Evolutionary conservation across 2,329 filamentous ascomycete genomes (phyloP), one percentile per base, ranked within the genome.

Genomic region (Diaporthe capsici): DNA sequence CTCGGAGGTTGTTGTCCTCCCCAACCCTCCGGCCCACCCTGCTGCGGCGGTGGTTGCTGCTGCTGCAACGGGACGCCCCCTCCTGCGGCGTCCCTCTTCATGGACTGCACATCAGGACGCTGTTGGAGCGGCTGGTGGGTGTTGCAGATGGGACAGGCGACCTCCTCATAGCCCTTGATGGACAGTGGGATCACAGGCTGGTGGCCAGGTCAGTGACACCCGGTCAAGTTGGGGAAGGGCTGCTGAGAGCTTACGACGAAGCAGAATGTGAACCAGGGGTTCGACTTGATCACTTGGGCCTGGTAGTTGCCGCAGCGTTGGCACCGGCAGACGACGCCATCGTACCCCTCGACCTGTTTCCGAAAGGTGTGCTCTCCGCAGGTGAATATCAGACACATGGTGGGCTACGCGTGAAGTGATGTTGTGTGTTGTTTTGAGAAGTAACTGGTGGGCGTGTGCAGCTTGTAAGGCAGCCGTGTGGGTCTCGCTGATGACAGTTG

Each of bases 251-350:
- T 80, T 84, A 92, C 91, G 72, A 95, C 84, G 84, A 94, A 95
- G 87, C 94, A 95, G 81, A 95, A 92, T 7, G 94, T 95, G 81
- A 95, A 95, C 92, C 93, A 95, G 57, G 91, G 91, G 76, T 92
- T 88, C 75, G 88, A 89, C 83, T 92, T 92, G 80, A 91, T 86
- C 75, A 92, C 91, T 77, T 86, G 86, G 20, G 87, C 91, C 3
- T 88, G 86, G 84, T 89, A 91, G 86, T 93, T 93, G 71, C 91
- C 91, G 83, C 91, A 93, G 83, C 93, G 92, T 82, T 91, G 89
- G 80, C 91, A 93, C 80, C 91, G 91, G 81, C 89, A 92, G 71
- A 89, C 83, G 77, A 92, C 82, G 78, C 89, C 88, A 80, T 93
- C 89, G 81, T 92, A 93, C 78, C 91, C 91, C 73, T 89, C 83